Evolutionary conservation across 2,329 filamentous ascomycete genomes (phyloP).

Genomic region (Colletotrichum sp.): DNA sequence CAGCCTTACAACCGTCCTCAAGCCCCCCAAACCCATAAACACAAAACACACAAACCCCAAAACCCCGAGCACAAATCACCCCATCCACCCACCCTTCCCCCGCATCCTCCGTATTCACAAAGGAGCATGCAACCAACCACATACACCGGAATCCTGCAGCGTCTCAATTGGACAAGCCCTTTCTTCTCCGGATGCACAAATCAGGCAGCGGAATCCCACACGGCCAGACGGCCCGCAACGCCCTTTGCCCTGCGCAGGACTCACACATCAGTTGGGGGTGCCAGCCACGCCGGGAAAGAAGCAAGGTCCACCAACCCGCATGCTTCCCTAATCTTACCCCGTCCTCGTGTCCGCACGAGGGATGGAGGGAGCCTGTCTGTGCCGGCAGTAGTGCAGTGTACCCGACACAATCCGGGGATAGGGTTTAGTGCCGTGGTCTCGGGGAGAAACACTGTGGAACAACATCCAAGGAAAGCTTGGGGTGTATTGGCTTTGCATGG

Average conservation of each 20-base stretch:
- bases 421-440: not conserved
- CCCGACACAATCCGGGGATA: not conserved
- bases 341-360: not conserved
- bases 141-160: not conserved
- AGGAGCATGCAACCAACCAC: not conserved
- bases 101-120: not conserved
- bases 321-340: not conserved
- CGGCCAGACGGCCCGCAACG: conserved; percentile 2
- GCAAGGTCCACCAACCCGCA: not conserved
- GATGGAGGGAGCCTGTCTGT: not conserved
- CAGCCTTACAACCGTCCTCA: not conserved
- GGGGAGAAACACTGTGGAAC: not conserved
- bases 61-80: not conserved
- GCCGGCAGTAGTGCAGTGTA: not conserved
- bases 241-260: not conserved
- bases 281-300: not conserved
- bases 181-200: not conserved
- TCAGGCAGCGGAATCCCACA: not conserved
- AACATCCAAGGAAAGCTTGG: not conserved
- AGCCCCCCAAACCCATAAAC: not conserved
- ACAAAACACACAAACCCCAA: not conserved
- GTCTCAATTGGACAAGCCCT: not conserved
- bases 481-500: not conserved
- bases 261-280: not conserved
- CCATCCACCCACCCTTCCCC: not conserved